Evolutionary conservation across 306 rosid genomes (phyloP), one percentile per base, ranked within the genome.

Genomic region (Quercus gilva): DNA sequence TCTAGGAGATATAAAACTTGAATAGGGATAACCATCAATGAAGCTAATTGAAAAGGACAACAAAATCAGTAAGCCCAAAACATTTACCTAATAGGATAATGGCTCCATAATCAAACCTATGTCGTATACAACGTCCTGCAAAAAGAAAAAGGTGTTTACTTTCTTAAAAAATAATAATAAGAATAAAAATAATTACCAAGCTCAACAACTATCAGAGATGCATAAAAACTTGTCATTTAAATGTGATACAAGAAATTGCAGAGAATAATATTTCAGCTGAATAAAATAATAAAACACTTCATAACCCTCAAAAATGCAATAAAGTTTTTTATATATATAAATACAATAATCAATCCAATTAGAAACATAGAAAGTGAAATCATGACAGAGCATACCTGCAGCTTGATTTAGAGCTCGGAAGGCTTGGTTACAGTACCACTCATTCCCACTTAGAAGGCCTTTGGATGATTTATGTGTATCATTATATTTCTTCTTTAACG

Each of bases 361-460:
- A 26, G 56, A 51, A 75, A 68, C 63, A 74, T 61, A 53, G 28
- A 23, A 65, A 29, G 26, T 23, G 25, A 55, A 52, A 55, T 29
- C 20, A 78, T 53, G 61, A 69, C 41, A 55, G 75, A 25, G 81
- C 35, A 56, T 87, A 92, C 97, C 99, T 81, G 99, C 97, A 61
- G 99, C 99, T 91, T 94, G 99, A 88, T 92, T 94, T 82, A 92
- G 69, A 85, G 95, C 99, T 81, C 99, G 91, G 83, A 94, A 94
- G 72, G 99, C 92, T 90, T 94, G 99, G 64, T 94, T 94, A 86
- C 97, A 91, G 81, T 94, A 94, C 97, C 99, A 92, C 79, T 92
- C 97, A 81, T 43, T 92, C 79, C 97, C 99, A 23, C 91, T 89
- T 79, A 92, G 57, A 63, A 94, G 94, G 64, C 83, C 85, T 76